Conservation (phyloP, 305 asterid species). For the Fraxinus xanthoxyloides region DNA sequence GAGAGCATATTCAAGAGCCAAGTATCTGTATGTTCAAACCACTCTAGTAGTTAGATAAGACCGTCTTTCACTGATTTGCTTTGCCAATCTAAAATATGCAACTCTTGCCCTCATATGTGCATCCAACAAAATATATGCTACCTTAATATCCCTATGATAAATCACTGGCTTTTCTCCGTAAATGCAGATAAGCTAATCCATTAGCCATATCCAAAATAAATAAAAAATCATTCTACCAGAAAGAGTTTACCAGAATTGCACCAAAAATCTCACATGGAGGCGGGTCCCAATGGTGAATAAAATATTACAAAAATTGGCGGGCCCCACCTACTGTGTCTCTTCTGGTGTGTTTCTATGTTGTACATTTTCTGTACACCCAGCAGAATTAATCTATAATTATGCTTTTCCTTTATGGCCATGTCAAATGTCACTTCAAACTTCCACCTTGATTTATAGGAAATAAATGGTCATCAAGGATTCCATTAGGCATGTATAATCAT, state of each 20-base stretch:
- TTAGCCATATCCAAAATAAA: conserved; percentile 81
- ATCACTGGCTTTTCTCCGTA: conserved; percentile 84
- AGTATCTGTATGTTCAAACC: conserved; percentile 85
- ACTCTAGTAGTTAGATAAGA: conserved; percentile 90
- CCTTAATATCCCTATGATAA: conserved; percentile 78
- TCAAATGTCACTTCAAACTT: conserved; percentile 28
- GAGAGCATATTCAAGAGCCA: conserved; percentile 90
- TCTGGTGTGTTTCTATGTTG: too few relatives aligned
- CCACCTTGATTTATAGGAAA: conserved; percentile 1
- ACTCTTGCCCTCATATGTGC: conserved; percentile 80
- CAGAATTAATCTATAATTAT: conserved; percentile 79
- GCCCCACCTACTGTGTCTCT: too few relatives aligned
- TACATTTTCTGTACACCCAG: too few relatives aligned
- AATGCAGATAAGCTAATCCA: conserved; percentile 64
- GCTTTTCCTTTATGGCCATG: conserved; percentile 79
- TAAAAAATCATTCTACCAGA: too few relatives aligned
- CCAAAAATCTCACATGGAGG: too few relatives aligned
- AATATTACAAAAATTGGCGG: too few relatives aligned
- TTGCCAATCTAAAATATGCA: conserved; percentile 84
- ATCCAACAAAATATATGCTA: conserved; percentile 71
- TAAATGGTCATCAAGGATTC: conserved; percentile 71
- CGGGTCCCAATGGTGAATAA: too few relatives aligned
- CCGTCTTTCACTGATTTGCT: conserved; percentile 63
- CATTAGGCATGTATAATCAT: conserved; percentile 86
- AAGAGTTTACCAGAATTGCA: too few relatives aligned